phyloP scores from a whole-genome alignment of 2,329 filamentous ascomycete species.

The Escovopsis sp. region DNA sequence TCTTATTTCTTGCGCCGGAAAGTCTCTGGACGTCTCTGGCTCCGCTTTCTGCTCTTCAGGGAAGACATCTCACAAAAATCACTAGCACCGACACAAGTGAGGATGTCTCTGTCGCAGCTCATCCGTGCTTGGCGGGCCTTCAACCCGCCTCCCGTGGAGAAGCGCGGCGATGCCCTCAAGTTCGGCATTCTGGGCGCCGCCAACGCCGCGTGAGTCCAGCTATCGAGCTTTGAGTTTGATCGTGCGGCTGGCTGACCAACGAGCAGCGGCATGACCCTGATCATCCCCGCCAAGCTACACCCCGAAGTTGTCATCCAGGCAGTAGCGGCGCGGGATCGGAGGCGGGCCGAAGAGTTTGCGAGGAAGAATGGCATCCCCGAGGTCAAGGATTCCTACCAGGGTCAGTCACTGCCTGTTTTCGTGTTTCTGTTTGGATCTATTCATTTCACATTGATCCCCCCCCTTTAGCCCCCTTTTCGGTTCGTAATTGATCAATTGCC shows the following conservation, averaged over 20 bases:
- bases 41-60: no score
- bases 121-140: constrained; percentile 2
- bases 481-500: no score
- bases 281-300: constrained; percentile 35
- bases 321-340: constrained; percentile 35
- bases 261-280: constrained; percentile 26
- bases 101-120: no score
- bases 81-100: no score
- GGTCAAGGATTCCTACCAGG: constrained; percentile 34
- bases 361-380: constrained; percentile 36
- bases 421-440: no score
- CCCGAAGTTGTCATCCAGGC: constrained; percentile 37
- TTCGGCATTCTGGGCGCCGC: constrained; percentile 28
- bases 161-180: constrained; percentile 13
- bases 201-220: constrained; percentile 20
- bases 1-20: no score
- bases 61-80: no score
- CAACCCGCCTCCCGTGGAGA: constrained; percentile 1
- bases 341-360: constrained; percentile 33
- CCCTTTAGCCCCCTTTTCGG: no score
- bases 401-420: constrained; percentile 1
- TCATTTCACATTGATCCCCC: no score
- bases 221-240: neutral
- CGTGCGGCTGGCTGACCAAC: neutral
- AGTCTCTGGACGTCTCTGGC: no score